Percentiles rank a stretch among this genome's conserved stretches.
phyloP scores from a whole-genome alignment of 2,329 filamentous ascomycete species.

The Pseudomassariella vexata region DNA sequence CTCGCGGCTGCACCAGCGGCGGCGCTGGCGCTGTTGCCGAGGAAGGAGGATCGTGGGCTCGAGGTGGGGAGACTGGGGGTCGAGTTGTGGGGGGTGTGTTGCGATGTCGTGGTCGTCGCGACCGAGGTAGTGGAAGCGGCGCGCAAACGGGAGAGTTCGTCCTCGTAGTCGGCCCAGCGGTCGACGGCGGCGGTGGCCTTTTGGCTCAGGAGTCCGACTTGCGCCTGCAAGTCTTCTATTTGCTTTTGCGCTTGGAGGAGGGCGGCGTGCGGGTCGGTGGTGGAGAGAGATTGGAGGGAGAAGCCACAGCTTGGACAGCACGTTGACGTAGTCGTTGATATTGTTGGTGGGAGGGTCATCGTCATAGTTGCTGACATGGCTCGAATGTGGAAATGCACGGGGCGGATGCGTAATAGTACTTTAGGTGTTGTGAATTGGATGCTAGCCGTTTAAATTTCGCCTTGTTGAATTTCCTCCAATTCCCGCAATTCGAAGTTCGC shows the following conservation, averaged over 20 bases:
- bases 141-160: conserved; percentile 61
- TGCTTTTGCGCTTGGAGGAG: conserved; percentile 51
- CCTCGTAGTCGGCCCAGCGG: conserved; percentile 74
- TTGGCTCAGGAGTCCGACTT: conserved; percentile 64
- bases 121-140: conserved; percentile 23
- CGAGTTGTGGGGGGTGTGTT: not conserved
- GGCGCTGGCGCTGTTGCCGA: conserved; percentile 10
- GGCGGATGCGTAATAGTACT: too few species aligned
- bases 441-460: too few species aligned
- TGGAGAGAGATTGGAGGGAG: conserved; percentile 24
- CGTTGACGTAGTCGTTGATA: conserved; percentile 15
- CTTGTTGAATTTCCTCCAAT: too few species aligned
- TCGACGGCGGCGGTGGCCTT: conserved; percentile 62
- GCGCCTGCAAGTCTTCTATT: conserved; percentile 64
- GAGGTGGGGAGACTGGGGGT: conserved; percentile 13
- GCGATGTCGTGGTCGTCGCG: conserved; percentile 15
- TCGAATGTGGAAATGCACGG: not conserved
- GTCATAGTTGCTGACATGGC: conserved; percentile 19
- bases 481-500: too few species aligned
- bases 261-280: conserved; percentile 29
- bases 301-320: conserved; percentile 49
- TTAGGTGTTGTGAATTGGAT: too few species aligned
- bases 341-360: conserved; percentile 16
- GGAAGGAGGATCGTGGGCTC: conserved; percentile 21
- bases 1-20: conserved; percentile 23